Evolutionary conservation across 805 yeast species (phyloP).

Genomic region (Diddensiella santjacobensis): DNA sequence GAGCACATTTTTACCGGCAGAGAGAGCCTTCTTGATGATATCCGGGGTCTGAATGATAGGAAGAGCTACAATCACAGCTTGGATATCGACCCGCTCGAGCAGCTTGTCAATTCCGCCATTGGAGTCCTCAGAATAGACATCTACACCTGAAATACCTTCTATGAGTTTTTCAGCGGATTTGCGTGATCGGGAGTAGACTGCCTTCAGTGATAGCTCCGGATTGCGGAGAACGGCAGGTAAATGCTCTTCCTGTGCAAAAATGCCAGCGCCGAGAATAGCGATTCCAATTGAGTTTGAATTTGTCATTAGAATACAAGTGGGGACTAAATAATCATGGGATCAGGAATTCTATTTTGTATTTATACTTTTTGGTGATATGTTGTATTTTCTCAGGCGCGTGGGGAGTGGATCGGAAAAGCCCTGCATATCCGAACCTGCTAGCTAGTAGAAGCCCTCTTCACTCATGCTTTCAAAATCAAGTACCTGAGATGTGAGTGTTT

Average conservation of each 20-base stretch:
- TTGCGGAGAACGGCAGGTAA: slow-evolving; percentile 15
- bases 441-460: not conserved
- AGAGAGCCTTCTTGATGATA: slow-evolving; percentile 21
- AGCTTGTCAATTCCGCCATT: slow-evolving; percentile 17
- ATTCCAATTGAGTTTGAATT: slow-evolving; percentile 8
- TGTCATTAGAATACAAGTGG: not conserved
- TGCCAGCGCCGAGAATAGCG: slow-evolving; percentile 20
- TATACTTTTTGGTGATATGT: no score
- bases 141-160: slow-evolving; percentile 6
- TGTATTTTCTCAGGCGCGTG: not conserved
- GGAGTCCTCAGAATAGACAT: slow-evolving; percentile 23
- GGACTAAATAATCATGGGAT: not conserved
- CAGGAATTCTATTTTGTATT: not conserved
- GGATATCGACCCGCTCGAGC: slow-evolving; percentile 21
- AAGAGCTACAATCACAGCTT: slow-evolving; percentile 27
- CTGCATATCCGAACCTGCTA: not conserved
- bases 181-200: slow-evolving; percentile 18
- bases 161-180: slow-evolving; percentile 17
- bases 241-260: slow-evolving; percentile 18
- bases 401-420: not conserved
- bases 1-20: slow-evolving; percentile 30
- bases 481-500: slow-evolving; percentile 8
- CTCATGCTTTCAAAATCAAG: slow-evolving; percentile 4
- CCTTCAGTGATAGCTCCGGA: slow-evolving; percentile 11
- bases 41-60: slow-evolving; percentile 27